These are phyloP conservation scores for Pharnaceum exiguum DNA, from an alignment of 148 eudicot genomes.

Conservation along the genomic window DNA sequence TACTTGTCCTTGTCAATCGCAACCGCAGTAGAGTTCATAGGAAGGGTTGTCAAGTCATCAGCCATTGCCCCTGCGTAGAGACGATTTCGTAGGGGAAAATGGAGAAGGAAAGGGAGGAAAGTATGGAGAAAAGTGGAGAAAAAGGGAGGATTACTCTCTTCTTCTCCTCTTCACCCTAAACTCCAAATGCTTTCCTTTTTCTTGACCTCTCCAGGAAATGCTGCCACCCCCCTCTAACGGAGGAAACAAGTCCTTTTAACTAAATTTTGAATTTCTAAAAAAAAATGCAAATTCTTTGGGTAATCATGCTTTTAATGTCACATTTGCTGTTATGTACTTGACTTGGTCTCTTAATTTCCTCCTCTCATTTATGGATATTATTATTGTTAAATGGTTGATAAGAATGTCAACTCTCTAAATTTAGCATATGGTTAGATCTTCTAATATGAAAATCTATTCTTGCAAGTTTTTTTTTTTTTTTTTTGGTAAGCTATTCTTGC, in stretches of 20 bases:
- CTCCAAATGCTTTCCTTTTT: not conserved
- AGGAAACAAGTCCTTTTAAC: not conserved
- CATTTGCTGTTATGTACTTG: too few species aligned
- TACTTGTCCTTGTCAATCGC: constrained; percentile 57
- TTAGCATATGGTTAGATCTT: too few species aligned
- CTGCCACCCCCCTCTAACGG: not conserved
- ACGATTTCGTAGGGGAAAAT: not conserved
- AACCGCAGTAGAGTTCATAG: constrained; percentile 27
- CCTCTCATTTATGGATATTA: too few species aligned
- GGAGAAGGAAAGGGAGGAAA: too few species aligned
- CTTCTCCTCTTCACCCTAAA: constrained; percentile 13
- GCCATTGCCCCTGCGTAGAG: constrained; percentile 25
- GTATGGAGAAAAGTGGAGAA: constrained; percentile 9
- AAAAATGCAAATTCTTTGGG: not conserved
- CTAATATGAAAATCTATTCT: too few species aligned
- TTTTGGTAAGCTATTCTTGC: too few species aligned
- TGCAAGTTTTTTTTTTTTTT: too few species aligned
- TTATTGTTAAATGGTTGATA: too few species aligned
- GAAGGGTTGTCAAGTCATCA: not conserved
- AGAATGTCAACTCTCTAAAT: too few species aligned
- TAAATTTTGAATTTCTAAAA: constrained; percentile 8
- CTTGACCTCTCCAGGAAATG: constrained; percentile 14
- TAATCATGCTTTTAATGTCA: not conserved
- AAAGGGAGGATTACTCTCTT: constrained; percentile 7
- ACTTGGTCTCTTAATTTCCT: too few species aligned